These are phyloP conservation scores for Penicillium freii DNA, from an alignment of 2,329 filamentous ascomycete genomes.

Conservation along the genomic window DNA sequence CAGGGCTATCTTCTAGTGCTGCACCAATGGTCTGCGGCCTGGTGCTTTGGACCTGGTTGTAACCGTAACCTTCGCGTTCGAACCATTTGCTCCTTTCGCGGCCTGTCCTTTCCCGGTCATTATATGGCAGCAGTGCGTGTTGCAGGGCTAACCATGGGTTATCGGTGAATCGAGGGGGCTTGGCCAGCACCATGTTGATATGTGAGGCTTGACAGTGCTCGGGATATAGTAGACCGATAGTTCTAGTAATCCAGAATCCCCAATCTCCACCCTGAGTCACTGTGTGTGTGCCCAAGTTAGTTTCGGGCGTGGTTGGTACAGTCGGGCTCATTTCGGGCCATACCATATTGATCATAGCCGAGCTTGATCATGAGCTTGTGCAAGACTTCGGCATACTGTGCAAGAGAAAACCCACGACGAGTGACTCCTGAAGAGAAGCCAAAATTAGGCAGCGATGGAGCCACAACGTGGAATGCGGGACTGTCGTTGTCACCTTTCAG, in stretches of 20 bases:
- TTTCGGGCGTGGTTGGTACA: not conserved
- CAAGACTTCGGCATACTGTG: conserved; percentile 63
- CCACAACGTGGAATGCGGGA: conserved; percentile 55
- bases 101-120: conserved; percentile 17
- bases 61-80: conserved; percentile 41
- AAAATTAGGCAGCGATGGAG: conserved; percentile 56
- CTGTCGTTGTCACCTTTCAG: conserved; percentile 36
- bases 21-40: conserved; percentile 73
- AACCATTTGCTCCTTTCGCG: conserved; percentile 20
- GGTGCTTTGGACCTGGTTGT: conserved; percentile 61
- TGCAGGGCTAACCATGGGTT: conserved; percentile 55
- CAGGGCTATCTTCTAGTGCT: conserved; percentile 66
- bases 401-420: conserved; percentile 53
- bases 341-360: conserved; percentile 62
- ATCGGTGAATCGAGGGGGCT: conserved; percentile 49
- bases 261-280: conserved; percentile 66
- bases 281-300: not conserved
- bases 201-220: conserved; percentile 59
- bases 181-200: conserved; percentile 57
- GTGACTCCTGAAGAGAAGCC: conserved; percentile 51
- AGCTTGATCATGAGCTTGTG: conserved; percentile 68
- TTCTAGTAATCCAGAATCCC: conserved; percentile 63
- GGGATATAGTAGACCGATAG: conserved; percentile 61
- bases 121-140: conserved; percentile 21
- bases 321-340: not conserved